Conservation (phyloP, 345 rosid species). For the Luvunga scandens region DNA sequence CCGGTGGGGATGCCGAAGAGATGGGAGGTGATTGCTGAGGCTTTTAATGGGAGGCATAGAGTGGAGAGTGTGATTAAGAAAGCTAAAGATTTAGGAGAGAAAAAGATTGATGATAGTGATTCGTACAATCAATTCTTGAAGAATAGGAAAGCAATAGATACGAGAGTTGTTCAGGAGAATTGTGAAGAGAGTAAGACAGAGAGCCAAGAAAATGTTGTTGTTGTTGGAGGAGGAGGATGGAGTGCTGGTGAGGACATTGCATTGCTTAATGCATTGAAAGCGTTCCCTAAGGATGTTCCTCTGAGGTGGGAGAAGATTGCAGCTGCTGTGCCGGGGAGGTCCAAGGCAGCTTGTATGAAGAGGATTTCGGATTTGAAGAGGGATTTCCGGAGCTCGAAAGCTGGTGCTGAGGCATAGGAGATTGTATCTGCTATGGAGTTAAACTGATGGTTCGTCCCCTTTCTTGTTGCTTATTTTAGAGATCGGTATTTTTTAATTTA, state of each 20-base stretch:
- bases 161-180: slow-evolving; percentile 27
- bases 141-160: slow-evolving; percentile 70
- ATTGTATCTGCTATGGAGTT: background rate
- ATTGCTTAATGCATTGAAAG: slow-evolving; percentile 80
- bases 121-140: slow-evolving; percentile 75
- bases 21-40: slow-evolving; percentile 77
- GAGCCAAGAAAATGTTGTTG: slow-evolving; percentile 11
- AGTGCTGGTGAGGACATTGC: slow-evolving; percentile 77
- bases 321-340: slow-evolving; percentile 81
- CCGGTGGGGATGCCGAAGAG: slow-evolving; percentile 83
- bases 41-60: slow-evolving; percentile 62
- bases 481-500: background rate
- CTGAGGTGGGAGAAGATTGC: slow-evolving; percentile 97
- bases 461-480: background rate
- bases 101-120: slow-evolving; percentile 56
- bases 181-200: slow-evolving; percentile 18
- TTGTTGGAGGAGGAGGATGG: slow-evolving; percentile 42
- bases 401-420: slow-evolving; percentile 41
- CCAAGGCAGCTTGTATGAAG: slow-evolving; percentile 81
- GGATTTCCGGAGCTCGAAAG: slow-evolving; percentile 73
- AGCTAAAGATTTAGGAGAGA: slow-evolving; percentile 74
- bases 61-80: slow-evolving; percentile 81
- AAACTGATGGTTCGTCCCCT: background rate
- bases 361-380: slow-evolving; percentile 78
- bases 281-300: slow-evolving; percentile 69